Evolutionary conservation across 208 protist genomes (phyloP).

Genomic region (Leishmania amazonensis): DNA sequence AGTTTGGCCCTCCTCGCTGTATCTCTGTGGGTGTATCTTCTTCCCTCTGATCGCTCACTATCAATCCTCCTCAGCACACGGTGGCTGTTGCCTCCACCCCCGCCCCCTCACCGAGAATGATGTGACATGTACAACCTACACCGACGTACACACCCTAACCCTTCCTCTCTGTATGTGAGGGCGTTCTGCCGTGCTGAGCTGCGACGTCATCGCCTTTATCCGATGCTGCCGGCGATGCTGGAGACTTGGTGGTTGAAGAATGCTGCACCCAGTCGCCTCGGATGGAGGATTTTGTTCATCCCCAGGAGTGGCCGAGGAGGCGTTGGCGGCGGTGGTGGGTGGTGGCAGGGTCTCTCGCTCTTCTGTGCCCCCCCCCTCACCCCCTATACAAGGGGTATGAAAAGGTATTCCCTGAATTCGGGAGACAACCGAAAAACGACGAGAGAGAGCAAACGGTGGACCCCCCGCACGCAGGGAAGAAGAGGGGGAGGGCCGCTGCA

Average conservation of each 20-base stretch:
- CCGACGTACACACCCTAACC: not conserved
- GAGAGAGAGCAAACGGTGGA: too few species aligned
- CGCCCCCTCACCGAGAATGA: not conserved
- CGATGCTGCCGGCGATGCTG: not conserved
- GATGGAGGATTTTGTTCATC: not conserved
- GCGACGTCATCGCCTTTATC: not conserved
- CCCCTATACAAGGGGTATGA: not conserved
- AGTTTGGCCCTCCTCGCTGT: not conserved
- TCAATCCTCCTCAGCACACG: not conserved
- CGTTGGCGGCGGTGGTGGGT: not conserved
- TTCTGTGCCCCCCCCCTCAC: too few species aligned
- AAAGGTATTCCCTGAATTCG: not conserved
- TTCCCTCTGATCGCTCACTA: not conserved
- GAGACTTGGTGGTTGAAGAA: not conserved
- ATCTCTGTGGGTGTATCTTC: not conserved
- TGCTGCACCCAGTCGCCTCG: not conserved
- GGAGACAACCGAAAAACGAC: not conserved
- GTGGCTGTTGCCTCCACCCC: not conserved
- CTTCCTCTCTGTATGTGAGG: not conserved
- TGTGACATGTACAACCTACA: not conserved
- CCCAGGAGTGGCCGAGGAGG: not conserved
- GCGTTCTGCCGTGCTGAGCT: not conserved
- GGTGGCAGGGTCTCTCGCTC: too few species aligned
- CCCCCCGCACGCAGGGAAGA: not conserved
- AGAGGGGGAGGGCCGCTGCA: not conserved